These are phyloP conservation scores for Solanum raphanifolium DNA, from an alignment of 257 asterid species.

Conservation along the genomic window DNA sequence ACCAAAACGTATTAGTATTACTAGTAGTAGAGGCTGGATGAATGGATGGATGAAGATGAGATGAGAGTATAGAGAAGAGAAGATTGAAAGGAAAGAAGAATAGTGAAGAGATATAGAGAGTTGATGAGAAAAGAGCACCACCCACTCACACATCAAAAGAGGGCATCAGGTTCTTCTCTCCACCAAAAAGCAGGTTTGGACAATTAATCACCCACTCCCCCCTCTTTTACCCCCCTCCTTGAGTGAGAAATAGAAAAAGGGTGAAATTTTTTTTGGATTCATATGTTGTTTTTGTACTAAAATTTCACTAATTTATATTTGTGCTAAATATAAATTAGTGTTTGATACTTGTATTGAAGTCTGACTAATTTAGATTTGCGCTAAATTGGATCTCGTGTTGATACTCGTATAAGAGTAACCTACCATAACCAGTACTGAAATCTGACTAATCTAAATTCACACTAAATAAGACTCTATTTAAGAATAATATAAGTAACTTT, in stretches of 20 bases:
- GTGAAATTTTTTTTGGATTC: neutral
- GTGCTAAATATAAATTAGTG: no score
- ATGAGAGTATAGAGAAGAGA: conserved; percentile 3
- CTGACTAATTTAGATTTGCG: fast-evolving
- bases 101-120: neutral
- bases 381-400: fast-evolving
- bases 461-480: no score
- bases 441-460: neutral
- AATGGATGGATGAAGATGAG: neutral
- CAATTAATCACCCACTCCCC: conserved; percentile 10
- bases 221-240: neutral
- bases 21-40: neutral
- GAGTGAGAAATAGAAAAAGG: conserved; percentile 1
- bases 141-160: conserved; percentile 76
- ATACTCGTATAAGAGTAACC: no score
- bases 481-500: fast-evolving
- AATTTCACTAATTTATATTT: neutral
- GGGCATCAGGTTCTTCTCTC: conserved; percentile 70
- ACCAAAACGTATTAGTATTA: neutral
- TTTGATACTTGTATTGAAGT: no score
- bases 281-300: no score
- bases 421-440: no score
- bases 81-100: neutral
- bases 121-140: conserved; percentile 43
- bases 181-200: conserved; percentile 48